Percentiles rank a stretch among this genome's conserved stretches.
Conservation (phyloP, 768 basidiomycete species). For the Mycena galopus region DNA sequence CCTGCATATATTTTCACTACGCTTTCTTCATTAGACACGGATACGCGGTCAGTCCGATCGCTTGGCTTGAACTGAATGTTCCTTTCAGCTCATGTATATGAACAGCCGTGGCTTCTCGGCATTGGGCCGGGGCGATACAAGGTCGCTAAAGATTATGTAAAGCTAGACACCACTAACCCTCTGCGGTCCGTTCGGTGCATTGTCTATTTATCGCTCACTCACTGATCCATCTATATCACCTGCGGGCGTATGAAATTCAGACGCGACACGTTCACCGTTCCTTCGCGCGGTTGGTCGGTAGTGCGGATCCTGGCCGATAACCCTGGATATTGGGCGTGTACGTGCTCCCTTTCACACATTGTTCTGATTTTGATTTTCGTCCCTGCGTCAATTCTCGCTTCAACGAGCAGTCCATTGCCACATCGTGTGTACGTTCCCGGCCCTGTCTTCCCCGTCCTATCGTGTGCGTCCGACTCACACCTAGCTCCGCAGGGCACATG, state of each 20-base stretch:
- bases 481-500: conserved; percentile 36
- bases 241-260: too few species aligned
- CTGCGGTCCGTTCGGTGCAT: conserved; percentile 17
- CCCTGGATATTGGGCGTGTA: conserved; percentile 37
- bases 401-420: conserved; percentile 31
- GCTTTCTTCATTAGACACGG: conserved; percentile 18
- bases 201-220: neutral
- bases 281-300: conserved; percentile 27
- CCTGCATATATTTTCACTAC: neutral
- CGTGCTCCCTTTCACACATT: neutral
- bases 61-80: neutral
- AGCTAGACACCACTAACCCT: conserved; percentile 6
- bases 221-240: neutral
- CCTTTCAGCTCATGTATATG: neutral
- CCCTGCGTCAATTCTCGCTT: neutral
- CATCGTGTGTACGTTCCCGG: conserved; percentile 29
- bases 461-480: neutral
- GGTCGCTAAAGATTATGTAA: neutral
- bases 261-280: conserved; percentile 32
- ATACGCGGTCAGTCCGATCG: conserved; percentile 11
- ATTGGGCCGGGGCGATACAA: conserved; percentile 27
- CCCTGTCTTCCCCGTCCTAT: neutral
- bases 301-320: conserved; percentile 33
- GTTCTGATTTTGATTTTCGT: neutral
- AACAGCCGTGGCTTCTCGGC: conserved; percentile 35